Conservation (phyloP, 768 basidiomycete species). For the Kwoniella botswanensis region DNA sequence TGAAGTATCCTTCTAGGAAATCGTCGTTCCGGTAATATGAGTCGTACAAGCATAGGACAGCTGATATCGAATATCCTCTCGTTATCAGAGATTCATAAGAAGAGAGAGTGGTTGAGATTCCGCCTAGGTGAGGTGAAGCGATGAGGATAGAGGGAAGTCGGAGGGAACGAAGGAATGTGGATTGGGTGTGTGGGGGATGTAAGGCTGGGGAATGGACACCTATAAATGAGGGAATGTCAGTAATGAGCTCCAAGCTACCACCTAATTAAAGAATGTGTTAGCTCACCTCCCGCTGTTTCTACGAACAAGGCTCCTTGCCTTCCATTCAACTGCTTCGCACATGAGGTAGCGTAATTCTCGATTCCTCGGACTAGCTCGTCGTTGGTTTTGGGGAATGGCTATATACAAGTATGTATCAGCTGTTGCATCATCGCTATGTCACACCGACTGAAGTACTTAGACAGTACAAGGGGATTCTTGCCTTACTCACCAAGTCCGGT, state of each 20-base stretch:
- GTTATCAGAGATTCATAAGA: conserved; percentile 88
- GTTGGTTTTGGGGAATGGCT: conserved; percentile 67
- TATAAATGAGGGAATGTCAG: conserved; percentile 51
- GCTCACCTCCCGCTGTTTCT: conserved; percentile 93
- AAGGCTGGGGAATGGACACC: conserved; percentile 91
- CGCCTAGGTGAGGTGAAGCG: conserved; percentile 86
- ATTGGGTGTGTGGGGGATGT: conserved; percentile 76
- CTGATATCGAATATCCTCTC: conserved; percentile 87
- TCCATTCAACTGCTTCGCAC: conserved; percentile 58
- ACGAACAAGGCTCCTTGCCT: conserved; percentile 69
- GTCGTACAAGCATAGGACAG: conserved; percentile 81
- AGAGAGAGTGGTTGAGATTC: conserved; percentile 89
- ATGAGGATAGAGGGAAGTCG: conserved; percentile 85
- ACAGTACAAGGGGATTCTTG: not conserved
- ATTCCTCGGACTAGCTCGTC: conserved; percentile 70
- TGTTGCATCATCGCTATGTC: not conserved
- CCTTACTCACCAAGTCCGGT: conserved; percentile 45
- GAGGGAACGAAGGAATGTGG: conserved; percentile 82
- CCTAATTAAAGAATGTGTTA: no score
- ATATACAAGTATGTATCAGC: not conserved
- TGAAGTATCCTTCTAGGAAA: conserved; percentile 79
- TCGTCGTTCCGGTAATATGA: conserved; percentile 85
- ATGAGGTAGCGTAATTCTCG: conserved; percentile 66
- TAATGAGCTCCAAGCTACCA: not conserved
- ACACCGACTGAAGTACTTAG: no score